Conservation (phyloP, 208 protist species). For the Wallacemonas sp. region DNA sequence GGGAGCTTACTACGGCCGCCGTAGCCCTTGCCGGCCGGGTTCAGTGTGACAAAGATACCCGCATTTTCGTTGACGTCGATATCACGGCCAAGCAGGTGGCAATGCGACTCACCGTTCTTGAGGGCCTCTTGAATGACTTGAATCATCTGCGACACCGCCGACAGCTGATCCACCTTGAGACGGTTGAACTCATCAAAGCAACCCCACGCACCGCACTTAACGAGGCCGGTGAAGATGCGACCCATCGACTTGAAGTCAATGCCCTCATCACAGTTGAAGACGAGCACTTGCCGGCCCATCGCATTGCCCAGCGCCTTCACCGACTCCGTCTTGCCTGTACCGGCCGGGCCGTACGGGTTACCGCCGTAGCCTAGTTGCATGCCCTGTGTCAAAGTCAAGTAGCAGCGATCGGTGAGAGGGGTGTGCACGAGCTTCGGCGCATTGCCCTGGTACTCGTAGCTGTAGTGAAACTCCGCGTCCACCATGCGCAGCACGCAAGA, state of each 20-base stretch:
- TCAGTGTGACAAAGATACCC: slow-evolving; percentile 99
- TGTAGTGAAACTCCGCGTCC: slow-evolving; percentile 96
- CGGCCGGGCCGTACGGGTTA: slow-evolving; percentile 98
- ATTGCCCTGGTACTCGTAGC: slow-evolving; percentile 99
- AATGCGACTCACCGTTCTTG: slow-evolving; percentile 84
- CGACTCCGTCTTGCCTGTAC: slow-evolving; percentile 99
- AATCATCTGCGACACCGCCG: slow-evolving; percentile 98
- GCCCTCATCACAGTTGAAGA: slow-evolving; percentile 99
- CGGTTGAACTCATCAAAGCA: slow-evolving; percentile 99
- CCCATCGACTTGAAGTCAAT: slow-evolving; percentile 99
- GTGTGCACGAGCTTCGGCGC: slow-evolving; percentile 98
- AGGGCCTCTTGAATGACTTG: slow-evolving; percentile 98
- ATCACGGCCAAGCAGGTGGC: slow-evolving; percentile 90
- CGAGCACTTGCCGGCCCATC: slow-evolving; percentile 97
- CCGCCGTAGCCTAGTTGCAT: slow-evolving; percentile 98
- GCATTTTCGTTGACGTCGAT: slow-evolving; percentile 95
- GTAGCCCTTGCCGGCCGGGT: slow-evolving; percentile 98
- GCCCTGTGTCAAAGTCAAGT: slow-evolving; percentile 97
- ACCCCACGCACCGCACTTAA: slow-evolving; percentile 98
- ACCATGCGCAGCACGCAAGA: slow-evolving; percentile 92
- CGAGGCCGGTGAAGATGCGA: slow-evolving; percentile 98
- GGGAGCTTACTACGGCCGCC: slow-evolving; percentile 98
- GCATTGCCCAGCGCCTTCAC: slow-evolving; percentile 98
- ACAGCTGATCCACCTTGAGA: slow-evolving; percentile 98
- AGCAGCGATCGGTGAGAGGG: slow-evolving; percentile 98